Evolutionary conservation across 2,329 filamentous ascomycete genomes (phyloP).

Genomic region (Zasmidium cellare): DNA sequence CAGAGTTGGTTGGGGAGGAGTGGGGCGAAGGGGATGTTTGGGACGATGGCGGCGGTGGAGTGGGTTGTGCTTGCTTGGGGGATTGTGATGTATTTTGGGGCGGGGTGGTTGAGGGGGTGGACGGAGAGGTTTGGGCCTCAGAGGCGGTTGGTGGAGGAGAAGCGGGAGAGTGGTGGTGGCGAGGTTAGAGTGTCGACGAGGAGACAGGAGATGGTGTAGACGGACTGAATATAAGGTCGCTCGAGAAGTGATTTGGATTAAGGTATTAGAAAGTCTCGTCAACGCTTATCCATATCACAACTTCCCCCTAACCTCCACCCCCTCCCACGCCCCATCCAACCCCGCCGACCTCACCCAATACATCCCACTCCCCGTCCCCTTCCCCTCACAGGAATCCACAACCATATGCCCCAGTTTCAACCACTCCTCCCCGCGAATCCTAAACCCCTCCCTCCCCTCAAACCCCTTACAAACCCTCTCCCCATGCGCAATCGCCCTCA

Average conservation of each 20-base stretch:
- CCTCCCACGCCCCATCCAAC: conserved; percentile 65
- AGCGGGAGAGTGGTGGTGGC: not conserved
- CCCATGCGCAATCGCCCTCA: conserved; percentile 68
- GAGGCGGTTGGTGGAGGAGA: conserved; percentile 1
- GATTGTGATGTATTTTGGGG: conserved; percentile 19
- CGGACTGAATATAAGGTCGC: not conserved
- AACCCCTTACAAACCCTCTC: conserved; percentile 53
- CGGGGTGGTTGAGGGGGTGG: conserved; percentile 10
- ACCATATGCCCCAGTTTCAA: conserved; percentile 60
- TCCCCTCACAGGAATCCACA: conserved; percentile 60
- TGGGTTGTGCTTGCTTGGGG: conserved; percentile 24
- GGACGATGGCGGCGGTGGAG: conserved; percentile 29
- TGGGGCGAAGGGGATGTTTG: conserved; percentile 25
- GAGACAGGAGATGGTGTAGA: not conserved
- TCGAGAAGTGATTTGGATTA: too few species aligned
- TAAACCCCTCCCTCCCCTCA: conserved; percentile 47
- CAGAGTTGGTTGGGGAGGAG: conserved; percentile 25
- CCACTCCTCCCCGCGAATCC: conserved; percentile 61
- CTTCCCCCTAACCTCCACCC: conserved; percentile 31
- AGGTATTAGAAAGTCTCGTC: too few species aligned
- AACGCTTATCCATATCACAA: too few species aligned
- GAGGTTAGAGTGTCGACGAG: not conserved
- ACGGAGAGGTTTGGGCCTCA: conserved; percentile 22
- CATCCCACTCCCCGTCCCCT: conserved; percentile 39
- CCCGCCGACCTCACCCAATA: conserved; percentile 64